Evolutionary conservation across 345 rosid species (phyloP).

Genomic region (Acer campestre): DNA sequence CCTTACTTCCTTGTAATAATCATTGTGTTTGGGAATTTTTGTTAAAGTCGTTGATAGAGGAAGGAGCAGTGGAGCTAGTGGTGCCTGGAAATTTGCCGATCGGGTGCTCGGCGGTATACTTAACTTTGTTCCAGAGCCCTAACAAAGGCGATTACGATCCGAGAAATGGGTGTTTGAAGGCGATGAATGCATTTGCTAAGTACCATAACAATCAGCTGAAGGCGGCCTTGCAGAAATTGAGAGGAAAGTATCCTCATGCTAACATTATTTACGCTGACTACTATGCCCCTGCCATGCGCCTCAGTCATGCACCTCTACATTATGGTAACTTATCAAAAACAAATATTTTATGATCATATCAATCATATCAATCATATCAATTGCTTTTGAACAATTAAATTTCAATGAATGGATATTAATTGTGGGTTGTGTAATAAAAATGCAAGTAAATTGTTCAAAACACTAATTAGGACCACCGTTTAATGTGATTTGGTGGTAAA

Average conservation of each 20-base stretch:
- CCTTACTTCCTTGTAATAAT: neutral
- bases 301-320: conserved; percentile 43
- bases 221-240: conserved; percentile 34
- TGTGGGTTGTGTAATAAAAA: too few species aligned
- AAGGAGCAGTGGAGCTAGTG: conserved; percentile 64
- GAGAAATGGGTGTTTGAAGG: conserved; percentile 49
- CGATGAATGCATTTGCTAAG: conserved; percentile 47
- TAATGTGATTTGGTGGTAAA: too few species aligned
- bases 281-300: conserved; percentile 46
- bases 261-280: conserved; percentile 60
- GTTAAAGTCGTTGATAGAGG: conserved; percentile 53
- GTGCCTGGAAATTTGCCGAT: conserved; percentile 72
- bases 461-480: neutral
- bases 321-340: conserved; percentile 38
- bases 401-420: neutral
- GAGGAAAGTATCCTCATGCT: conserved; percentile 49
- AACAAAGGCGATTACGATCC: conserved; percentile 44
- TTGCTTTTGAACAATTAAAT: neutral
- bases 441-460: neutral
- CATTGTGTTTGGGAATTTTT: neutral
- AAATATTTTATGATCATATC: too few species aligned
- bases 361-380: neutral
- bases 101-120: conserved; percentile 63
- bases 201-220: conserved; percentile 56
- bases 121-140: conserved; percentile 46